phyloP scores from a whole-genome alignment of 2,329 filamentous ascomycete species.

The Helicocarpus griseus region DNA sequence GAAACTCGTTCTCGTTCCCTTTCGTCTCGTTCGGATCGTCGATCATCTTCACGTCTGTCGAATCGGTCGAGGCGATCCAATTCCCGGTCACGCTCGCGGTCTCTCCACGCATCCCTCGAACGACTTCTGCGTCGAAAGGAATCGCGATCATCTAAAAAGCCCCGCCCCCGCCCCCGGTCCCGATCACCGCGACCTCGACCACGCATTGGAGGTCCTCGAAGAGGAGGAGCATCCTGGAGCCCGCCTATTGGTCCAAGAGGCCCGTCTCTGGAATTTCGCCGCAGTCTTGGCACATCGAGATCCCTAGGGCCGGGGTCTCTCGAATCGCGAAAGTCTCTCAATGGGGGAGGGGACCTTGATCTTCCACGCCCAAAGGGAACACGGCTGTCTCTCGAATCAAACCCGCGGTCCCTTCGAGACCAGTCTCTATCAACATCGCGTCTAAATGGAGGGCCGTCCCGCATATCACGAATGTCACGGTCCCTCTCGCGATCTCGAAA shows the following conservation, averaged over 20 bases:
- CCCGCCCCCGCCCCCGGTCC: constrained; percentile 34
- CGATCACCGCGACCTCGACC: constrained; percentile 35
- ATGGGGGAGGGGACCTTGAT: constrained; percentile 33
- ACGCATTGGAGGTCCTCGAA: constrained; percentile 29
- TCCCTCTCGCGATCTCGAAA: constrained; percentile 42
- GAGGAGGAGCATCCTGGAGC: constrained; percentile 26
- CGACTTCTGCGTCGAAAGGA: constrained; percentile 34
- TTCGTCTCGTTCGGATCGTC: constrained; percentile 18
- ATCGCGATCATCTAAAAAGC: constrained; percentile 33
- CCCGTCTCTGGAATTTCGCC: constrained; percentile 36
- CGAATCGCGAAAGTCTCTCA: constrained; percentile 31
- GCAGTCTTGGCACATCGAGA: constrained; percentile 30
- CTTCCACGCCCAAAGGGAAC: constrained; percentile 37
- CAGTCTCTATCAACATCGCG: constrained; percentile 36
- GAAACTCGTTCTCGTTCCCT: constrained; percentile 17
- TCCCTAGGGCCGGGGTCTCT: constrained; percentile 28
- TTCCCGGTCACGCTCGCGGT: constrained; percentile 27
- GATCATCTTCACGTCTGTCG: constrained; percentile 25
- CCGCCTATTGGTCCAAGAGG: constrained; percentile 28
- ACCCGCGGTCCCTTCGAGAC: constrained; percentile 38
- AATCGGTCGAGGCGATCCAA: constrained; percentile 13
- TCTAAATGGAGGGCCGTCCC: constrained; percentile 28
- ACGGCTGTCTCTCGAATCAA: constrained; percentile 35
- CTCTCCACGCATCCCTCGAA: constrained; percentile 35
- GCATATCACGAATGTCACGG: constrained; percentile 20